phyloP scores from a whole-genome alignment of 176 grass and related monocot genomes.

The Microstegium vimineum region DNA sequence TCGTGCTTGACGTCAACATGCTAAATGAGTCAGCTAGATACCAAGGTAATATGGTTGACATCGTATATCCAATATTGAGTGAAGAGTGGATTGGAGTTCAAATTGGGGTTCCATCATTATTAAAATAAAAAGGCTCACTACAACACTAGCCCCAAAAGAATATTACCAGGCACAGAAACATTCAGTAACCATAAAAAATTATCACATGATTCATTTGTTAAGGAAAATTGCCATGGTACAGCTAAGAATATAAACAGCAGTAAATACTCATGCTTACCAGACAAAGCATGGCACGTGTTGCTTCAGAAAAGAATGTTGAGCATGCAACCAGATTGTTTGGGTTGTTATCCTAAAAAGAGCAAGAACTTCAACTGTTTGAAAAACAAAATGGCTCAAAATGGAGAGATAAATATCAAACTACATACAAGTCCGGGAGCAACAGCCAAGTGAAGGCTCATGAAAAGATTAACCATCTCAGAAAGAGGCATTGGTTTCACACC shows the following conservation, averaged over 20 bases:
- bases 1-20: neutral
- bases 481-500: constrained; percentile 84
- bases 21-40: neutral
- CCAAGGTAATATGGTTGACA: neutral
- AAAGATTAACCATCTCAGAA: constrained; percentile 77
- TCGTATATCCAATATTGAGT: neutral
- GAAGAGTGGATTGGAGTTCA: neutral
- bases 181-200: neutral
- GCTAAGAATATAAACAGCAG: constrained; percentile 5
- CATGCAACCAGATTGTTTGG: constrained; percentile 93
- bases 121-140: neutral
- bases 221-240: neutral
- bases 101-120: neutral
- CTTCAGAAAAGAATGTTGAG: constrained; percentile 88
- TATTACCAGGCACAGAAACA: neutral
- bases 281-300: constrained; percentile 72
- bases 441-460: constrained; percentile 77
- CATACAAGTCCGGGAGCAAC: constrained; percentile 91
- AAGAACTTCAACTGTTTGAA: constrained; percentile 32
- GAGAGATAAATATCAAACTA: constrained; percentile 10
- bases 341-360: constrained; percentile 69
- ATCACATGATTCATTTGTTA: neutral
- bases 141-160: neutral
- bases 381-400: neutral
- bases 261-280: constrained; percentile 62